Evolutionary conservation across 2,329 filamentous ascomycete species (phyloP), one percentile per base, ranked within the genome.

Genomic region (Apiospora hydei): DNA sequence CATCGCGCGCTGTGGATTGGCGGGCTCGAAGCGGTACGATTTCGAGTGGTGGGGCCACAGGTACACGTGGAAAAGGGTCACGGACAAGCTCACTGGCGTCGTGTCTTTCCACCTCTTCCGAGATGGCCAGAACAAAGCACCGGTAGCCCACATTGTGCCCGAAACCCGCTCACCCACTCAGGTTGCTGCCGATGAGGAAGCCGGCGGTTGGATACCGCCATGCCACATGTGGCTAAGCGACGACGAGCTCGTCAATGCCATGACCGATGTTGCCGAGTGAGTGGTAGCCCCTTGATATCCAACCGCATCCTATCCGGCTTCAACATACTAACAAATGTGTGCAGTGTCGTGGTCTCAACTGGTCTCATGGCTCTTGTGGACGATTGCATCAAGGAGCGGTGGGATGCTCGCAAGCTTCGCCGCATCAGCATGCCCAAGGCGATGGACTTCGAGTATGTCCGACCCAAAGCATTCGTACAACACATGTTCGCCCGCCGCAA

Each of bases 171-270:
- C 92, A 10, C 90, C 90, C 7, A 88, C 88, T 78, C 92, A 98
- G 82, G 85, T 90, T 13, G 84, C 86, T 13, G 91, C 91, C 74
- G 95, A 98, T 78, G 88, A 91, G 76, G 86, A 85, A 68, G 94
- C 93, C 75, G 95, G 95, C 69, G 94, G 94, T 71, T 98, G 96
- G 95, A 88, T 98, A 34, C 93, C 94, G 71, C 95, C 94, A 6
- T 97, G 93, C 80, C 94, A 93, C 77, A 92, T 98, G 90, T 95
- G 94, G 90, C 94, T 98, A 80, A 94, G 89, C 77, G 94, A 98
- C 81, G 84, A 89, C 73, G 87, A 86, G 21, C 87, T 96, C 73
- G 86, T 96, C 75, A 85, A 88, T 44, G 91, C 89, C 76, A 85
- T 90, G 80, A 93, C 92, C 69, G 95, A 98, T 80, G 90, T 97